Evolutionary conservation across 2,329 filamentous ascomycete genomes (phyloP).

Genomic region (Orbilia javanica): DNA sequence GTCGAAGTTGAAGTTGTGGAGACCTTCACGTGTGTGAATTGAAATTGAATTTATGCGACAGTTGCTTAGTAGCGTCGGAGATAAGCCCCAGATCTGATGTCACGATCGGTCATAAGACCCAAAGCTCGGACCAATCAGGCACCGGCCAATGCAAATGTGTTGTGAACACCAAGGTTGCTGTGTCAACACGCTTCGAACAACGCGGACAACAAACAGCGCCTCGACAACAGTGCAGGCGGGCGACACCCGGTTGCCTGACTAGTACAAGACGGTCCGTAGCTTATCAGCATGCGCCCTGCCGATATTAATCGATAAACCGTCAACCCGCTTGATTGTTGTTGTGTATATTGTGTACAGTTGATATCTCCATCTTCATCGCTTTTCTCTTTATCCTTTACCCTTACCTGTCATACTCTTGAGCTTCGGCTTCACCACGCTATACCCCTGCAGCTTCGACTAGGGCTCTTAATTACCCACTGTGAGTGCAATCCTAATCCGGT

Average conservation of each 20-base stretch:
- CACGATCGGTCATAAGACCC: conserved; percentile 29
- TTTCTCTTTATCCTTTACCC: background rate
- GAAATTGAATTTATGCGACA: conserved; percentile 7
- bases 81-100: conserved; percentile 51
- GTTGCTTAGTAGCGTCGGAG: conserved; percentile 6
- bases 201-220: conserved; percentile 56
- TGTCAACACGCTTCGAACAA: conserved; percentile 47
- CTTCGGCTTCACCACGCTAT: background rate
- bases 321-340: background rate
- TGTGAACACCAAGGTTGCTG: conserved; percentile 33
- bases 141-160: conserved; percentile 26
- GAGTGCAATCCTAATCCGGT: conserved; percentile 13
- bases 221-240: conserved; percentile 24
- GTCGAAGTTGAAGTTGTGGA: background rate
- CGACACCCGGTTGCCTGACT: conserved; percentile 5
- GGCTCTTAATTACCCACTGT: background rate
- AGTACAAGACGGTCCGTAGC: background rate
- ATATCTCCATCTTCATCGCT: no score
- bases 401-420: conserved; percentile 8
- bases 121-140: conserved; percentile 34
- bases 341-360: background rate
- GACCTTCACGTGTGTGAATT: background rate
- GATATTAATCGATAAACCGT: conserved; percentile 36
- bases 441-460: conserved; percentile 2
- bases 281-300: conserved; percentile 29